Base-by-base conservation (phyloP, 2,329 filamentous ascomycete species). In the Periglandula ipomoeae region DNA sequence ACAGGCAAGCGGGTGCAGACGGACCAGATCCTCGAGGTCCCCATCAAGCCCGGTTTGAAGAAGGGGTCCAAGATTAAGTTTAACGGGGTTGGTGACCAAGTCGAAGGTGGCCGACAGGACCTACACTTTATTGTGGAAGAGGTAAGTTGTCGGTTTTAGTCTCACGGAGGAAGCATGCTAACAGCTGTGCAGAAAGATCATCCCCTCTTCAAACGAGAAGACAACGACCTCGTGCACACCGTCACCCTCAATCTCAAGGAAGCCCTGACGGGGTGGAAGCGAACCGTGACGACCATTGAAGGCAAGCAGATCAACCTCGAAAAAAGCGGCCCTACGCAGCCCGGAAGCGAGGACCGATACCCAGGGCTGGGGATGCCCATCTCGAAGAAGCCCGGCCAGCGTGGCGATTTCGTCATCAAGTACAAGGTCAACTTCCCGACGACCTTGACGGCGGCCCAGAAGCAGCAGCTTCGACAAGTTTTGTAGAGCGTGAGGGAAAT, bases 11-110 rank as follows among this genome's bases (percentile, higher is more conserved):
- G 89, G 58, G 87, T 81, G 39, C 85, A 84, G 3, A 87, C 90
- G 52, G 93, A 98, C 59, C 87, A 90, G 61, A 88, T 96, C 17
- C 72, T 98, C 26, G 89, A 95, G 62, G 91, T 97, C 46, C 89
- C 89, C 42, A 95, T 98, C 70, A 97, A 96, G 71, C 84, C 89
- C 5, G 93, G 93, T 51, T 71, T 97, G 68, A 96, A 97, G 71
- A 90, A 94, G 59, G 93, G 93, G 26, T 95, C 88, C 61, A 98
- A 97, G 76, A 95, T 98, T 69, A 96, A 96, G 70, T 98, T 95
- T 64, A 87, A 87, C 62, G 89, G 91, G 38, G 90, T 98, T n/a
- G 93, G 93, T 10, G 93, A 98, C 67, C 90, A 97, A 65, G 89
- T 95, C 53, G 93, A 97, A 62, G 93, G 93, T 38, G 91, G 91